phyloP scores from a whole-genome alignment of 352 stramenopile genomes.

The Phytophthora pini region DNA sequence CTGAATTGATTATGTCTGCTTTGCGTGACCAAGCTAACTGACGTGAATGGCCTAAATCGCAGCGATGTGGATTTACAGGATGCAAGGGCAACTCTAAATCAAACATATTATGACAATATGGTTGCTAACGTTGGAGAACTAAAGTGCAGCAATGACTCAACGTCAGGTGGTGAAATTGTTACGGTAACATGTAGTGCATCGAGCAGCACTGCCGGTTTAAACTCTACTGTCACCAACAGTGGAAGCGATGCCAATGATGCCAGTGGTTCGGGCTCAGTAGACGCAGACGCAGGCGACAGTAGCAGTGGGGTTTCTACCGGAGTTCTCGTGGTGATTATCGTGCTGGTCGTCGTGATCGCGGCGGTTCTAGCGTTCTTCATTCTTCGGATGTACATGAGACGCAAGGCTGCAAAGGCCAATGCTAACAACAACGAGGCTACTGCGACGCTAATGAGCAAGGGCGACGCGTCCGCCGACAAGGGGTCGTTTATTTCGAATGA shows the following conservation, averaged over 20 bases:
- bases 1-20: not conserved
- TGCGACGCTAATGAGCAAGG: slow-evolving; percentile 58
- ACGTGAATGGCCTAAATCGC: too few species aligned
- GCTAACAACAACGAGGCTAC: slow-evolving; percentile 42
- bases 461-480: slow-evolving; percentile 47
- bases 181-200: not conserved
- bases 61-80: too few species aligned
- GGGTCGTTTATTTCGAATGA: slow-evolving; percentile 75
- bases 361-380: slow-evolving; percentile 50
- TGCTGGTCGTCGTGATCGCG: slow-evolving; percentile 48
- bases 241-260: not conserved
- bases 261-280: not conserved
- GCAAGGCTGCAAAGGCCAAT: slow-evolving; percentile 22
- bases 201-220: not conserved
- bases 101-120: too few species aligned
- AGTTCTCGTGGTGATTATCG: slow-evolving; percentile 58
- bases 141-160: not conserved
- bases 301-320: slow-evolving; percentile 40
- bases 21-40: too few species aligned
- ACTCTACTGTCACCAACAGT: not conserved
- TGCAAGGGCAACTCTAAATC: too few species aligned
- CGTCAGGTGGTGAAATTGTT: not conserved
- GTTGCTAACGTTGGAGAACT: too few species aligned
- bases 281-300: not conserved
- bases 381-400: slow-evolving; percentile 41